Conservation (phyloP, 371 early-diverging fungal species). For the Mucor irregularis region DNA sequence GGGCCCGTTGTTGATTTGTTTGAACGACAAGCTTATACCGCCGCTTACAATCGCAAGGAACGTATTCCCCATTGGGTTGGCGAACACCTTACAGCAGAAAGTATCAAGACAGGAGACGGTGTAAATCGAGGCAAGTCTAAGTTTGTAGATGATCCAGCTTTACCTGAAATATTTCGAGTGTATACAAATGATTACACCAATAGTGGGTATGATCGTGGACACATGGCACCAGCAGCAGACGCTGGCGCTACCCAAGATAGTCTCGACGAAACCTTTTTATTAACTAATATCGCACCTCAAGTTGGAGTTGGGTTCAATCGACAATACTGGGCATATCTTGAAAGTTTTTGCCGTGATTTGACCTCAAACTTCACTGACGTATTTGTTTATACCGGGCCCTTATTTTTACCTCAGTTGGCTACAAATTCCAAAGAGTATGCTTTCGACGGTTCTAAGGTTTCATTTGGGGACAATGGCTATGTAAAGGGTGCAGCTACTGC, state of each 20-base stretch:
- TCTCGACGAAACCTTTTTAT: slow-evolving; percentile 74
- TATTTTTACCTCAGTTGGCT: slow-evolving; percentile 67
- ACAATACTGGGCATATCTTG: slow-evolving; percentile 79
- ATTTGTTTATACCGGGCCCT: slow-evolving; percentile 76
- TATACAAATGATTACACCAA: slow-evolving; percentile 64
- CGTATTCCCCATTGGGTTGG: slow-evolving; percentile 83
- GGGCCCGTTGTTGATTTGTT: slow-evolving; percentile 56
- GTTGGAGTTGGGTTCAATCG: slow-evolving; percentile 82
- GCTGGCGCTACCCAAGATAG: slow-evolving; percentile 60
- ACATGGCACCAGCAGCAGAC: slow-evolving; percentile 80
- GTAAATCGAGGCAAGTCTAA: slow-evolving; percentile 60
- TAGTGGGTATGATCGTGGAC: slow-evolving; percentile 84
- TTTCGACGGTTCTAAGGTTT: not conserved
- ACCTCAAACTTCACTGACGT: slow-evolving; percentile 66
- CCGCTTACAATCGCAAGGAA: slow-evolving; percentile 67
- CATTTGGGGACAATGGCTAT: not conserved
- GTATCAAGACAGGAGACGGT: slow-evolving; percentile 50
- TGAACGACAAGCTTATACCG: slow-evolving; percentile 52
- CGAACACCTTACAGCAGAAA: slow-evolving; percentile 72
- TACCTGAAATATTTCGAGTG: slow-evolving; percentile 66
- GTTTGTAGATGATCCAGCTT: slow-evolving; percentile 61
- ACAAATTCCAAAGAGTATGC: slow-evolving; percentile 12
- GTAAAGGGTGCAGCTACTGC: not conserved
- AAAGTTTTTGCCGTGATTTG: slow-evolving; percentile 70
- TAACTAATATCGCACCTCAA: slow-evolving; percentile 81